phyloP scores from a whole-genome alignment of 1,139 yeast genomes.

The Eremothecium cymbalariae region DNA sequence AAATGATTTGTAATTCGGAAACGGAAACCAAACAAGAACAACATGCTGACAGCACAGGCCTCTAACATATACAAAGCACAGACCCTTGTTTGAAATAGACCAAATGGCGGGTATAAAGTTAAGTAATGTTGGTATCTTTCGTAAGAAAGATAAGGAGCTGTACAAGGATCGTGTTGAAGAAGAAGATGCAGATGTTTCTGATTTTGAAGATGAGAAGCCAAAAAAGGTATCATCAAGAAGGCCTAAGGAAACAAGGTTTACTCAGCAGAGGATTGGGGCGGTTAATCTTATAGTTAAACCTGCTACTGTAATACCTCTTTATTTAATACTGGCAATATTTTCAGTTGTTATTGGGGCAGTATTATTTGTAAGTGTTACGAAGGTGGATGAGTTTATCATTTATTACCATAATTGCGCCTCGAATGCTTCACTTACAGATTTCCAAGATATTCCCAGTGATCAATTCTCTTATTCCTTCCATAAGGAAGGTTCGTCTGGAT shows the following conservation, averaged over 20 bases:
- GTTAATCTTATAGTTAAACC: constrained; percentile 83
- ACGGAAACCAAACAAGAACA: too few relatives aligned
- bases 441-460: constrained; percentile 54
- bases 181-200: constrained; percentile 30
- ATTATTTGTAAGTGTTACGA: constrained; percentile 71
- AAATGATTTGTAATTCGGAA: too few relatives aligned
- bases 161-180: constrained; percentile 8
- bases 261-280: constrained; percentile 54
- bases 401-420: constrained; percentile 72
- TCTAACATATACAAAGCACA: constrained; percentile 1
- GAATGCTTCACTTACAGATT: constrained; percentile 46
- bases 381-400: constrained; percentile 69
- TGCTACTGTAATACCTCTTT: constrained; percentile 74
- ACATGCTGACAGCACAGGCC: constrained; percentile 3
- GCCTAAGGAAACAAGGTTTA: constrained; percentile 61
- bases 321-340: constrained; percentile 65
- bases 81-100: neutral
- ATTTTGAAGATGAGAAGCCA: constrained; percentile 29
- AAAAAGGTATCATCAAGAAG: constrained; percentile 42
- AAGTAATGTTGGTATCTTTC: constrained; percentile 19
- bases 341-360: constrained; percentile 91
- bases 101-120: constrained; percentile 8
- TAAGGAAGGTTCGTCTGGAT: constrained; percentile 30
- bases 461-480: constrained; percentile 49
- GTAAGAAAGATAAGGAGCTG: constrained; percentile 22